These are phyloP conservation scores for Gaeumannomyces sp. DNA, from an alignment of 2,329 filamentous ascomycete species.

Conservation along the genomic window DNA sequence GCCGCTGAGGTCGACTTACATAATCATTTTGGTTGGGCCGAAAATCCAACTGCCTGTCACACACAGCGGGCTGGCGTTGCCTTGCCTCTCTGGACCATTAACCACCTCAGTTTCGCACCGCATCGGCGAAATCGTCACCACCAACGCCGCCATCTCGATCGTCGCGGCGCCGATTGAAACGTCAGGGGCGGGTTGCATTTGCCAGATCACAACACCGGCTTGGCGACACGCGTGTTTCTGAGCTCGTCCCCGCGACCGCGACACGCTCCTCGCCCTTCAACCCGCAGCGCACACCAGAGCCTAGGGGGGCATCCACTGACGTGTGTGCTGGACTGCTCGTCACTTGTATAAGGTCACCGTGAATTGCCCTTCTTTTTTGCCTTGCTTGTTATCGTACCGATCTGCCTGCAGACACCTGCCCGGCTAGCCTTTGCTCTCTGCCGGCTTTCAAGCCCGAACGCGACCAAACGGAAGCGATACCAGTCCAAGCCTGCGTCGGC, in stretches of 20 bases:
- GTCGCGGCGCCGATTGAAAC: neutral
- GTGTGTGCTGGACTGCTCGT: neutral
- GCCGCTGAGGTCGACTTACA: neutral
- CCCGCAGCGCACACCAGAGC: neutral
- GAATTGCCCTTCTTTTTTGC: neutral
- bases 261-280: neutral
- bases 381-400: neutral
- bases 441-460: neutral
- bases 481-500: neutral
- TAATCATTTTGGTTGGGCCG: neutral
- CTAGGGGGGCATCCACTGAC: neutral
- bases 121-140: neutral
- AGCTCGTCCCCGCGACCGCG: neutral
- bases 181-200: neutral
- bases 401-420: neutral
- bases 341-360: neutral
- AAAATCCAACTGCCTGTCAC: neutral
- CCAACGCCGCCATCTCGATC: neutral
- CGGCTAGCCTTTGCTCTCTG: neutral
- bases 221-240: neutral
- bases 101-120: neutral
- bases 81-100: neutral
- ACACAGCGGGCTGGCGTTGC: neutral
- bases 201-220: neutral
- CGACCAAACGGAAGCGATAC: neutral